A percentile compares a stretch with the other conserved stretches of the same genome.
Evolutionary conservation across 306 rosid genomes (phyloP).

Genomic region (Lathyrus aphaca): DNA sequence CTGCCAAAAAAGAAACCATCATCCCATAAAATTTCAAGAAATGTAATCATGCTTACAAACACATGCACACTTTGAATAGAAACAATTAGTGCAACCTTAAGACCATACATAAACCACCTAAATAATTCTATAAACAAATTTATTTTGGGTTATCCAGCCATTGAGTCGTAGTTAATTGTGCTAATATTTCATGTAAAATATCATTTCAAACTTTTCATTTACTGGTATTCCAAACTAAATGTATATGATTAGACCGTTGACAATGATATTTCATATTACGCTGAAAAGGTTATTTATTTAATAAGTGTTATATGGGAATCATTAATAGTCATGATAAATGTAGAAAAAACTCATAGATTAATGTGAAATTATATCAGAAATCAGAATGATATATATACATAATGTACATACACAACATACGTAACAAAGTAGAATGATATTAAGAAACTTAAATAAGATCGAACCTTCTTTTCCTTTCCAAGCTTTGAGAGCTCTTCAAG

Average conservation of each 20-base stretch:
- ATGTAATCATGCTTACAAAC: background rate
- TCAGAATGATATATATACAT: background rate
- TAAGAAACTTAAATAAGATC: slow-evolving; percentile 21
- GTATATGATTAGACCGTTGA: background rate
- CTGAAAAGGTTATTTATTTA: too few relatives aligned
- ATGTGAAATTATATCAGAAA: background rate
- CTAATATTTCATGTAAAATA: slow-evolving; percentile 15
- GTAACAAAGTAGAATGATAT: slow-evolving; percentile 20
- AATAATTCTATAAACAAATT: slow-evolving; percentile 1
- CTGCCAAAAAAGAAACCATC: slow-evolving; percentile 53
- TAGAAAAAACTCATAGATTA: slow-evolving; percentile 9
- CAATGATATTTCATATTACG: background rate
- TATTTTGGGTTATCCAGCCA: slow-evolving; percentile 10
- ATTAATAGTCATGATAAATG: background rate
- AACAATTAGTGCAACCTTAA: slow-evolving; percentile 12
- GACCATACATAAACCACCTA: slow-evolving; percentile 1
- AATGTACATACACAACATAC: slow-evolving; percentile 18
- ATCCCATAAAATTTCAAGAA: slow-evolving; percentile 42
- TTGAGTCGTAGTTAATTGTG: background rate
- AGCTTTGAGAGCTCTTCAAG: slow-evolving; percentile 70
- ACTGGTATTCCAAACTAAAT: slow-evolving; percentile 18
- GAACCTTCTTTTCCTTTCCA: slow-evolving; percentile 85
- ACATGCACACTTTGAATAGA: too few relatives aligned
- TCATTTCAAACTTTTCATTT: slow-evolving; percentile 2
- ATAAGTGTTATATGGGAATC: background rate